Evolutionary conservation across 495 filamentous ascomycete genomes (phyloP), one percentile per base, ranked within the genome.

Genomic region (Delitschia confertaspora): DNA sequence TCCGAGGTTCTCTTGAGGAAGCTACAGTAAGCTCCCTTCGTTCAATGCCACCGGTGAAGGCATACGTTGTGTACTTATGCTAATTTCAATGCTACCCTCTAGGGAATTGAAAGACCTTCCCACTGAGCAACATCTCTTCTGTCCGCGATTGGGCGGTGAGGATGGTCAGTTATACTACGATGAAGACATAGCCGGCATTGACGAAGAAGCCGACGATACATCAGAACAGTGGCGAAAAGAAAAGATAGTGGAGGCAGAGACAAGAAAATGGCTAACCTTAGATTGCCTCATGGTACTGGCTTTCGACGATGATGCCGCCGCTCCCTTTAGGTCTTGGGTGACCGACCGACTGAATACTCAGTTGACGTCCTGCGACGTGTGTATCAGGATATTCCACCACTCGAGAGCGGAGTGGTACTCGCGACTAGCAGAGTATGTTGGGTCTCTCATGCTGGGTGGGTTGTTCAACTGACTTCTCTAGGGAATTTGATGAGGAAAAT

Each of bases 321-420:
- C 70, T 23, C 61, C 68, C 23, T 69, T 79, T 54, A 70, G 79
- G 36, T 58, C 64, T 31, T 76, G 78, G 59, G 73, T 88, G 32
- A 69, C 65, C 49, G 50, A 58, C n/a, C 68, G 64, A 22, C 51
- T 82, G 24, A 67, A 74, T 33, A 59, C 63, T 2, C 63, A 75
- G 18, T 66, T 95, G 26, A 74, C 65, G 20, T 73, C 65, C 25
- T 95, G 88, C 64, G 82, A 93, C 51, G 67, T 75, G 29, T 95
- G 88, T 59, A 79, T 87, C 44, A 75, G 75, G 26, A 75, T 78
- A 29, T 95, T 88, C 65, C 85, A 95, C 64, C 80, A 74, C 33
- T 74, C 73, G 14, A 79, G 80, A 56, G 70, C 72, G 45, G 69
- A 66, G 51, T 70, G 84, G 47, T 65, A 81, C 46, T 71, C 78